phyloP scores from a whole-genome alignment of 2,329 filamentous ascomycete species.

The Colletotrichum lentis region DNA sequence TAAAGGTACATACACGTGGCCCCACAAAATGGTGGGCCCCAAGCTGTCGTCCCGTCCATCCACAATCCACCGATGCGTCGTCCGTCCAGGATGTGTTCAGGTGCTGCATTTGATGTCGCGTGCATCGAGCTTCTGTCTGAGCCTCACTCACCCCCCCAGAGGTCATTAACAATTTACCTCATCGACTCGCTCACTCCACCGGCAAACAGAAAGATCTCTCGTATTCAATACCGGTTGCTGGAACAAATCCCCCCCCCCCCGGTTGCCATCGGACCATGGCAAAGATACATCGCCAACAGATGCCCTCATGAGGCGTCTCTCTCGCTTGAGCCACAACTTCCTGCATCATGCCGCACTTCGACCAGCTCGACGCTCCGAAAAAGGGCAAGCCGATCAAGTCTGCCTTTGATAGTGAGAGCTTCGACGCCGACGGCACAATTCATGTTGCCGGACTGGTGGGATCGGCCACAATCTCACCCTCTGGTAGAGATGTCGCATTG shows the following conservation, averaged over 20 bases:
- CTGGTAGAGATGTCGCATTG: constrained; percentile 87
- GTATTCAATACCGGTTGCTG: background rate
- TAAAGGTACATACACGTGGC: background rate
- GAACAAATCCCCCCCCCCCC: background rate
- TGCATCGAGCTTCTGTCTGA: constrained; percentile 26
- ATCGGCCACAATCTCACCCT: constrained; percentile 91
- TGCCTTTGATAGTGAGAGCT: constrained; percentile 86
- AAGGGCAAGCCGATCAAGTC: constrained; percentile 69
- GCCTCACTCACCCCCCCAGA: constrained; percentile 15
- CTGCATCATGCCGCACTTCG: constrained; percentile 59
- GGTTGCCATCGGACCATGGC: constrained; percentile 28
- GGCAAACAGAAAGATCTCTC: background rate
- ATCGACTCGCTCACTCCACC: background rate
- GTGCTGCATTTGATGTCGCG: constrained; percentile 34
- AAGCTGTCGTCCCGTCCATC: constrained; percentile 20
- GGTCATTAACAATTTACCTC: constrained; percentile 12
- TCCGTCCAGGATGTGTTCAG: constrained; percentile 10
- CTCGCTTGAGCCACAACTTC: constrained; percentile 23
- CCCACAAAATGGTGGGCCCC: background rate
- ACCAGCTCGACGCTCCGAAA: constrained; percentile 58
- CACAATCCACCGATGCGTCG: background rate
- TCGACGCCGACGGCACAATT: constrained; percentile 84
- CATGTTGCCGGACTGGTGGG: constrained; percentile 83
- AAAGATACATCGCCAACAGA: constrained; percentile 28
- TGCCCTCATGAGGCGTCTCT: constrained; percentile 37